These are phyloP conservation scores for Annona squamosa DNA, from an alignment of 164 flowering plant genomes.

Conservation along the genomic window DNA sequence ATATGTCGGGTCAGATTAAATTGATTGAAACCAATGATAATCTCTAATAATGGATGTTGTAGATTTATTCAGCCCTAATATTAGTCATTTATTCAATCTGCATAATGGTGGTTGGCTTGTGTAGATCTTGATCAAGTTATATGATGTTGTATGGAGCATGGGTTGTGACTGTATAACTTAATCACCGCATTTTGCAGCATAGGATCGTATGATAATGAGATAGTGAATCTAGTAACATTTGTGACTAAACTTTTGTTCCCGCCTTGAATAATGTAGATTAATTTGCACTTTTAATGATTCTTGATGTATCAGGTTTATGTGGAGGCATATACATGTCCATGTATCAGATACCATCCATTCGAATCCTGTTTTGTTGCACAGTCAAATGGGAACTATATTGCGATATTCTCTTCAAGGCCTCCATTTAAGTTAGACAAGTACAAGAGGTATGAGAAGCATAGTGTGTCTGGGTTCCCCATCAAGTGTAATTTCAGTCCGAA, in stretches of 20 bases:
- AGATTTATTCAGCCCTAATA: background rate
- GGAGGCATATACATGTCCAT: conserved; percentile 86
- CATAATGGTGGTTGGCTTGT: too few species aligned
- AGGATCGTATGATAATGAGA: background rate
- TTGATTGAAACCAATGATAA: background rate
- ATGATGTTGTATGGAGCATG: background rate
- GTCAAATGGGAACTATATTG: conserved; percentile 86
- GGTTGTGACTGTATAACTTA: background rate
- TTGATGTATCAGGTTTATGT: conserved; percentile 57
- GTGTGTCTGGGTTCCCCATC: conserved; percentile 91
- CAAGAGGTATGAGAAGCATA: conserved; percentile 75
- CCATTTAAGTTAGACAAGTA: conserved; percentile 85
- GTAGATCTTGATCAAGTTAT: too few species aligned
- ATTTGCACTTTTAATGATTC: background rate
- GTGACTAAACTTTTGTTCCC: background rate
- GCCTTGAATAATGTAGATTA: background rate
- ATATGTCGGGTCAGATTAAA: background rate
- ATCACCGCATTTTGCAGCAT: background rate
- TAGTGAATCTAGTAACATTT: too few species aligned
- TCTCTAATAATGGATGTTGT: background rate
- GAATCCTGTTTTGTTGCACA: conserved; percentile 81
- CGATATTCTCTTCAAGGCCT: conserved; percentile 63
- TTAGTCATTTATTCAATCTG: background rate
- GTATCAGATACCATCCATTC: conserved; percentile 59
- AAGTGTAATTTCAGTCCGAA: conserved; percentile 76